Evolutionary conservation across 2,329 filamentous ascomycete species (phyloP).

Genomic region (Lomentospora prolificans): DNA sequence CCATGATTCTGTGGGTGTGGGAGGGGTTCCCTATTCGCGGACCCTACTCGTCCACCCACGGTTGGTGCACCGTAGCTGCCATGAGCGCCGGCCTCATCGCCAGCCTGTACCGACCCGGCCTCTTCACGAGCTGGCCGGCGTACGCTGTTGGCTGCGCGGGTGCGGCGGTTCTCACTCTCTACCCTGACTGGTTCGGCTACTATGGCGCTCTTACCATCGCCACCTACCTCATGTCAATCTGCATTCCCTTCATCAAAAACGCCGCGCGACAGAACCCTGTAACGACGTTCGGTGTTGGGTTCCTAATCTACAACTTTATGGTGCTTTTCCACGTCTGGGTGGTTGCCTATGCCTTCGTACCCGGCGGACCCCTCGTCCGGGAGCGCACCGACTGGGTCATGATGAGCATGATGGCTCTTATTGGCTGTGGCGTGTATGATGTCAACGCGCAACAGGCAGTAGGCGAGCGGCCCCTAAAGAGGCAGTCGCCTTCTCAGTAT

Average conservation of each 20-base stretch:
- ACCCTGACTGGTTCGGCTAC: conserved; percentile 79
- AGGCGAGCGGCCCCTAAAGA: conserved; percentile 14
- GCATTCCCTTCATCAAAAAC: conserved; percentile 64
- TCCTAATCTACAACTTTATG: conserved; percentile 85
- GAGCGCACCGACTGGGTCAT: conserved; percentile 97
- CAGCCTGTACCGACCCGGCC: conserved; percentile 61
- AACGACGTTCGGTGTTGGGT: conserved; percentile 76
- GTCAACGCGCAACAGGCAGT: conserved; percentile 26
- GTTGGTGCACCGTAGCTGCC: conserved; percentile 71
- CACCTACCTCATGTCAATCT: conserved; percentile 71
- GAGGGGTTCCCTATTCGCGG: conserved; percentile 88
- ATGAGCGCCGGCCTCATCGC: conserved; percentile 76
- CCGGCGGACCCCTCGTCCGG: conserved; percentile 81
- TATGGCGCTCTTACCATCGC: conserved; percentile 70
- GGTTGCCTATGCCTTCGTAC: conserved; percentile 95
- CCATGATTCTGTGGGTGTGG: conserved; percentile 98
- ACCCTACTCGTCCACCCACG: conserved; percentile 81
- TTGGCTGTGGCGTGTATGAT: conserved; percentile 78
- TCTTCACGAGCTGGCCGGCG: conserved; percentile 68
- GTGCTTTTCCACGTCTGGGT: conserved; percentile 98
- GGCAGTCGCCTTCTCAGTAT: conserved; percentile 27
- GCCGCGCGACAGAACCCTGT: conserved; percentile 70
- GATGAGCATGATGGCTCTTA: conserved; percentile 70
- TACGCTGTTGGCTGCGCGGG: conserved; percentile 72
- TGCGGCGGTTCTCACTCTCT: conserved; percentile 66